phyloP scores from a whole-genome alignment of 192 early-diverging fungal genomes.

The Coemansia sp. region DNA sequence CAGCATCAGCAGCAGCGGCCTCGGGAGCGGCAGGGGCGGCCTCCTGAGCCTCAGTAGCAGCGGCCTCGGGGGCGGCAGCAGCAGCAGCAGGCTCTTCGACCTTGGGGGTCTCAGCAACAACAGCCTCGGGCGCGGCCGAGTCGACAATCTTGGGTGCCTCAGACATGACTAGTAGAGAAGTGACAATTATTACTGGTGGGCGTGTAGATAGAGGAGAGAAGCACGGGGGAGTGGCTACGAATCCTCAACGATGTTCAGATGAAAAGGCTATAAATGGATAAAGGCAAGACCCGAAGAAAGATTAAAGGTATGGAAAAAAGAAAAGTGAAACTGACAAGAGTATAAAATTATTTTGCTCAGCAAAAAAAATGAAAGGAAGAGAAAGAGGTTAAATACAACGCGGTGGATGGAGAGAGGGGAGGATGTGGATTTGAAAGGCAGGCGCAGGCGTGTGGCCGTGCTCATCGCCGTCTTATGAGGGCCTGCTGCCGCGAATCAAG shows the following conservation, averaged over 20 bases:
- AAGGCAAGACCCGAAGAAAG: slow-evolving; percentile 1
- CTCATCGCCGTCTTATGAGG: slow-evolving; percentile 5
- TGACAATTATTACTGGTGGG: neutral
- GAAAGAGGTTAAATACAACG: slow-evolving; percentile 23
- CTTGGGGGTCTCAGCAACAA: slow-evolving; percentile 8
- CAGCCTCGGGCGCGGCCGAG: slow-evolving; percentile 14
- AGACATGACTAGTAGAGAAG: slow-evolving; percentile 13
- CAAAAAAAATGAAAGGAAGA: slow-evolving; percentile 31
- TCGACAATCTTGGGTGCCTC: slow-evolving; percentile 16
- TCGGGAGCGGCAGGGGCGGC: neutral
- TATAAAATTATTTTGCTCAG: slow-evolving; percentile 53
- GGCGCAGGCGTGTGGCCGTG: slow-evolving; percentile 7
- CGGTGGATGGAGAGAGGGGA: neutral
- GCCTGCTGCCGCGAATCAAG: slow-evolving; percentile 6
- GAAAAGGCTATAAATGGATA: neutral
- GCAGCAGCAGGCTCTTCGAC: slow-evolving; percentile 17
- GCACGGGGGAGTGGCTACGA: neutral
- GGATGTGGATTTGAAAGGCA: slow-evolving; percentile 4
- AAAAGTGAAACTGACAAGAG: slow-evolving; percentile 12
- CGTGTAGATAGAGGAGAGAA: neutral
- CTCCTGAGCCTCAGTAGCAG: slow-evolving; percentile 7
- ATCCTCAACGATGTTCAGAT: slow-evolving; percentile 1
- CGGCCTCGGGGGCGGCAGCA: slow-evolving; percentile 5
- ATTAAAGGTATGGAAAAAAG: slow-evolving; percentile 9
- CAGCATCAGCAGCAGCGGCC: slow-evolving; percentile 15